These are phyloP conservation scores for Pythium inflatum DNA, from an alignment of 352 stramenopile genomes.

Conservation along the genomic window DNA sequence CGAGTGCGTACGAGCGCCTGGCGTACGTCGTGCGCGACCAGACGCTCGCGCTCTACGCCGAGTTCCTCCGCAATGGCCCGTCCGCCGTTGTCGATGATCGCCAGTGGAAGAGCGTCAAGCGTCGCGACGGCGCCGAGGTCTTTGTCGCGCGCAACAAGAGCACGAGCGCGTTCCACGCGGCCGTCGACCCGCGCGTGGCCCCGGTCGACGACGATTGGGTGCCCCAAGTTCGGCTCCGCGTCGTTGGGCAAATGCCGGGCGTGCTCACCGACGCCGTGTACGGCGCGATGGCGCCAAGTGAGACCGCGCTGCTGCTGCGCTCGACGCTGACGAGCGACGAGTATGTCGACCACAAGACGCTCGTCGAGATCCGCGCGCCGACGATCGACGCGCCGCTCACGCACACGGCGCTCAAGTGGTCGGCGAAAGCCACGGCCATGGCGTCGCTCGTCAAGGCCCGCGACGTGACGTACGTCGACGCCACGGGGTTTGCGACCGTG, in stretches of 20 bases:
- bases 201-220: constrained; percentile 25
- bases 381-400: constrained; percentile 32
- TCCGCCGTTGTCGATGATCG: constrained; percentile 29
- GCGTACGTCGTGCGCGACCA: constrained; percentile 38
- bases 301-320: constrained; percentile 41
- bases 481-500: constrained; percentile 30
- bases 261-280: constrained; percentile 71
- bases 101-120: constrained; percentile 47
- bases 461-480: constrained; percentile 56
- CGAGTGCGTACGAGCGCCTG: constrained; percentile 37
- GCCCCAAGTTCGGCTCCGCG: constrained; percentile 45
- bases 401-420: constrained; percentile 31
- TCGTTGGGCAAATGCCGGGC: constrained; percentile 54
- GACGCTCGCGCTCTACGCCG: constrained; percentile 39
- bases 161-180: background rate
- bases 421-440: constrained; percentile 6
- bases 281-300: constrained; percentile 40
- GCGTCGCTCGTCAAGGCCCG: constrained; percentile 35
- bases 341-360: constrained; percentile 28
- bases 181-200: constrained; percentile 19
- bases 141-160: constrained; percentile 25
- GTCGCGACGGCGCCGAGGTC: constrained; percentile 28
- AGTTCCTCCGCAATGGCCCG: background rate
- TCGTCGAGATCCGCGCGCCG: constrained; percentile 45
- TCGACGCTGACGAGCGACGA: constrained; percentile 30